Conservation (phyloP, 2,329 filamentous ascomycete species). For the Aspergillus sp. region DNA sequence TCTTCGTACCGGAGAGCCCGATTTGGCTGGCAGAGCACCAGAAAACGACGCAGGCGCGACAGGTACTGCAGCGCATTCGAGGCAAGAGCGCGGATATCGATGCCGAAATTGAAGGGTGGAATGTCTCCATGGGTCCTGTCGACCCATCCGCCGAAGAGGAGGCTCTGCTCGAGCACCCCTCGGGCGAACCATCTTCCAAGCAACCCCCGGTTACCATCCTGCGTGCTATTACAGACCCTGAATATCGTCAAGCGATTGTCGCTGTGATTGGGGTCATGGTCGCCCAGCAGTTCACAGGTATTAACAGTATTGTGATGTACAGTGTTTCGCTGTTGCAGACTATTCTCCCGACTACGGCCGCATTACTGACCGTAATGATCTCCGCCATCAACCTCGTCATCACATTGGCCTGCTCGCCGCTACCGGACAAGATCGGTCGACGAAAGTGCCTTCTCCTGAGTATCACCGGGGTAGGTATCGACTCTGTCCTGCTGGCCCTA, state of each 20-base stretch:
- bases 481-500: slow-evolving; percentile 68
- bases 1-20: slow-evolving; percentile 78
- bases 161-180: slow-evolving; percentile 51
- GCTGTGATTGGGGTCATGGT: slow-evolving; percentile 88
- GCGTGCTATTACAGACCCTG: slow-evolving; percentile 58
- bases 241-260: slow-evolving; percentile 66
- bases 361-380: slow-evolving; percentile 77
- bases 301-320: slow-evolving; percentile 99
- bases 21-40: slow-evolving; percentile 71
- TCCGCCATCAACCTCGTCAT: slow-evolving; percentile 79
- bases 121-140: slow-evolving; percentile 26
- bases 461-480: slow-evolving; percentile 75
- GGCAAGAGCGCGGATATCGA: slow-evolving; percentile 63
- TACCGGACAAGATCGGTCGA: slow-evolving; percentile 81
- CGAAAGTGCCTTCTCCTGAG: slow-evolving; percentile 78
- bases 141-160: slow-evolving; percentile 57
- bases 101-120: slow-evolving; percentile 62
- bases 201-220: slow-evolving; percentile 62
- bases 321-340: slow-evolving; percentile 81
- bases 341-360: slow-evolving; percentile 73
- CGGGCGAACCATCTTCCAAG: slow-evolving; percentile 60
- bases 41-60: slow-evolving; percentile 55
- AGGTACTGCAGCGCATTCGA: slow-evolving; percentile 66
- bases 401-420: slow-evolving; percentile 71
- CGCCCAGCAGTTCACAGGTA: slow-evolving; percentile 84